Evolutionary conservation across 768 basidiomycete species (phyloP).

Genomic region (Coprinopsis strossmayeri): DNA sequence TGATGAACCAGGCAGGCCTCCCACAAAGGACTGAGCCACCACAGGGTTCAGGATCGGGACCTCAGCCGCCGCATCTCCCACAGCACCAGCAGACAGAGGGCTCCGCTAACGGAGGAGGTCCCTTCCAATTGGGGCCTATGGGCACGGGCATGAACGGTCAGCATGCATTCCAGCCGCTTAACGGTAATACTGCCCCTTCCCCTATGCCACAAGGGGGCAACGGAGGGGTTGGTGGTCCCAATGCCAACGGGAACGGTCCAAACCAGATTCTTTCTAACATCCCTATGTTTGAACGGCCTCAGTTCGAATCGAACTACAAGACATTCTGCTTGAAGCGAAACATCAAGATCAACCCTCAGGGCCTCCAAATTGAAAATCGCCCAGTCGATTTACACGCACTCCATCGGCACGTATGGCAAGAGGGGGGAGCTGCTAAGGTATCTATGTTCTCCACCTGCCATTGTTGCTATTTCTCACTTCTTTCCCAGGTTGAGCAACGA

Average conservation of each 20-base stretch:
- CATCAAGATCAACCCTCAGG: constrained; percentile 31
- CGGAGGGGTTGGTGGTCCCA: background rate
- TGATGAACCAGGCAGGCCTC: constrained; percentile 5
- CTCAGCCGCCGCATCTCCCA: constrained; percentile 6
- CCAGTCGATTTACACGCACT: constrained; percentile 54
- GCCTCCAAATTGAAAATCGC: constrained; percentile 45
- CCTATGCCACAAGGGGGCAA: constrained; percentile 6
- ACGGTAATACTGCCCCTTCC: constrained; percentile 3
- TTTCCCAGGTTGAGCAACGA: constrained; percentile 39
- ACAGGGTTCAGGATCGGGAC: constrained; percentile 3
- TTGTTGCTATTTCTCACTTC: background rate
- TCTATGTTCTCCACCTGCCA: constrained; percentile 11
- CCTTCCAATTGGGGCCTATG: constrained; percentile 8
- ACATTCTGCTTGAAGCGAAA: constrained; percentile 38
- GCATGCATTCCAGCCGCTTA: constrained; percentile 2
- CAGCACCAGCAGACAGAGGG: background rate
- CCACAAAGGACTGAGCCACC: constrained; percentile 7
- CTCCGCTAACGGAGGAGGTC: constrained; percentile 7
- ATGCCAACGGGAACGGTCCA: background rate
- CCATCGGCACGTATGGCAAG: constrained; percentile 52
- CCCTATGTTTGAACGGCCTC: constrained; percentile 40
- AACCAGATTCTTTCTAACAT: constrained; percentile 14
- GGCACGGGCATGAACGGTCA: constrained; percentile 10
- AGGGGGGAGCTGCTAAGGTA: constrained; percentile 48
- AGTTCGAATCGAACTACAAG: constrained; percentile 48